Evolutionary conservation across 2,329 filamentous ascomycete species (phyloP).

Genomic region (Penicillium italicum): DNA sequence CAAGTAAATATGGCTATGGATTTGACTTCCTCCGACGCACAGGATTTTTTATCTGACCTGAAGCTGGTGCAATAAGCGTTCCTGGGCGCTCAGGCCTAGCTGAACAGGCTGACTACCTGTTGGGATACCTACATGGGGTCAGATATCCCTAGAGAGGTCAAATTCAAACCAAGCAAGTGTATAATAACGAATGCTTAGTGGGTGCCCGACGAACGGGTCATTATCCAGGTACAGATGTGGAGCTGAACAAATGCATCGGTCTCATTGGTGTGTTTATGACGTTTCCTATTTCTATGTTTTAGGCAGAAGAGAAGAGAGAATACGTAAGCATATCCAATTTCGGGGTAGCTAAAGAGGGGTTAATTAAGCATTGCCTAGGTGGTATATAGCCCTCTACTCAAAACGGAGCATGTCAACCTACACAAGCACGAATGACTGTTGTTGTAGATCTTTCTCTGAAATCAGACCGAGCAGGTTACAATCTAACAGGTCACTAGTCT

Average conservation of each 20-base stretch:
- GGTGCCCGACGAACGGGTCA: background rate
- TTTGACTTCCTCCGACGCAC: background rate
- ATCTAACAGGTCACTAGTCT: background rate
- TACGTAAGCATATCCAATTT: background rate
- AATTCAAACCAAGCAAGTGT: background rate
- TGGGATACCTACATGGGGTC: background rate
- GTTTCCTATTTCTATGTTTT: background rate
- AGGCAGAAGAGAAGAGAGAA: background rate
- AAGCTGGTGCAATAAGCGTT: background rate
- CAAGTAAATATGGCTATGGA: background rate
- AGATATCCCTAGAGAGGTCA: background rate
- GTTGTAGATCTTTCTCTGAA: background rate
- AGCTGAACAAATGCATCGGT: background rate
- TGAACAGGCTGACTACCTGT: background rate
- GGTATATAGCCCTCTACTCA: background rate
- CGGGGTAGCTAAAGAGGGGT: background rate
- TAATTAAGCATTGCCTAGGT: background rate
- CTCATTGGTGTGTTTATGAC: background rate
- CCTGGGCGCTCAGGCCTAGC: background rate
- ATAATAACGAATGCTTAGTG: background rate
- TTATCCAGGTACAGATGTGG: background rate
- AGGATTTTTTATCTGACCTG: background rate
- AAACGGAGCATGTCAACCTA: background rate
- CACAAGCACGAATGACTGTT: background rate
- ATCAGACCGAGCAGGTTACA: background rate